Conservation (phyloP, 78 protist species). For the Dictyostelium purpureum region DNA sequence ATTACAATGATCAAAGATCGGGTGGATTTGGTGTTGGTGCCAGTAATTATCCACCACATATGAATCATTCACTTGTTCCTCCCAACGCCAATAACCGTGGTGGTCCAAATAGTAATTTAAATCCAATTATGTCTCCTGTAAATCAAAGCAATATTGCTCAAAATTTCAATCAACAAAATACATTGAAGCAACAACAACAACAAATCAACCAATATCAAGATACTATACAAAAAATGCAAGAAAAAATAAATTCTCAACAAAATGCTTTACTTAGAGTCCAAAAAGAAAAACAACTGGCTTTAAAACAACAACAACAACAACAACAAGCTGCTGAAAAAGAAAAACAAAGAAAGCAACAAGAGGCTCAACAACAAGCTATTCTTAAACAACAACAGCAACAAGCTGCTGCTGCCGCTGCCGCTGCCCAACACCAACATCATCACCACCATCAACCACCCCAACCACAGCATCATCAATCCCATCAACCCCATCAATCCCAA, state of each 20-base stretch:
- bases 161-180: neutral
- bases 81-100: neutral
- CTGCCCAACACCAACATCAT: conserved; percentile 17
- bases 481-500: conserved; percentile 13
- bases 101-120: neutral
- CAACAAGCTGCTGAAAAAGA: conserved; percentile 13
- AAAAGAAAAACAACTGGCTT: conserved; percentile 1
- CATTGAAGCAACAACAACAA: neutral
- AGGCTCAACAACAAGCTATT: conserved; percentile 6
- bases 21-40: too few relatives aligned
- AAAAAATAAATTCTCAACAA: conserved; percentile 1
- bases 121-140: neutral
- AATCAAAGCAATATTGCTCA: neutral
- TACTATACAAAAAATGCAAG: conserved; percentile 2
- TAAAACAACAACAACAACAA: neutral
- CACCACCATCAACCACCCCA: conserved; percentile 6
- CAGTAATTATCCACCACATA: neutral
- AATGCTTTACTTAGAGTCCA: neutral
- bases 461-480: neutral
- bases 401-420: neutral
- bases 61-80: neutral
- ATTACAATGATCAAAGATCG: too few relatives aligned
- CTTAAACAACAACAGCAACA: conserved; percentile 42
- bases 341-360: conserved; percentile 25
- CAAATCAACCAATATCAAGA: neutral